A percentile compares a stretch with the other conserved stretches of the same genome.
Evolutionary conservation across 1,139 yeast species (phyloP).

Genomic region (Yamadazyma jaroonii): DNA sequence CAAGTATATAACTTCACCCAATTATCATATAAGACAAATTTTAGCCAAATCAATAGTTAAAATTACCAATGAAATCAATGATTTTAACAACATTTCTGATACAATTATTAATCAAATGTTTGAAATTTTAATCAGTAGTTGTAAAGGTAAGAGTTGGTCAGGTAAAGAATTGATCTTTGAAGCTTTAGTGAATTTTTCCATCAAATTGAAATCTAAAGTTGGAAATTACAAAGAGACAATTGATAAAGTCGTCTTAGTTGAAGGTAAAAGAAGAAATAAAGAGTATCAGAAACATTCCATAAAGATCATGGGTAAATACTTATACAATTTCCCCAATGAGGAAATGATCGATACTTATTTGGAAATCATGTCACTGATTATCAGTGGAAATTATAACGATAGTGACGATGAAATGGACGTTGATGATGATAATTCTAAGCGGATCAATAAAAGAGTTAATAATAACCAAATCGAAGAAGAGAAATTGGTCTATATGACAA

Average conservation of each 20-base stretch:
- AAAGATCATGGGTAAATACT: constrained; percentile 47
- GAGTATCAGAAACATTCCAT: constrained; percentile 58
- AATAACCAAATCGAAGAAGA: constrained; percentile 34
- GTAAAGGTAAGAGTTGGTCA: constrained; percentile 80
- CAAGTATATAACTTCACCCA: constrained; percentile 51
- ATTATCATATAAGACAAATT: constrained; percentile 65
- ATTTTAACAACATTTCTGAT: constrained; percentile 28
- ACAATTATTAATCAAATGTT: constrained; percentile 39
- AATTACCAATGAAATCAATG: constrained; percentile 47
- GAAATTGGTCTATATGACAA: constrained; percentile 30
- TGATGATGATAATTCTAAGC: constrained; percentile 4
- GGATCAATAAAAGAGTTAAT: constrained; percentile 11
- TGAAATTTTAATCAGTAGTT: constrained; percentile 55
- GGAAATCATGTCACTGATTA: constrained; percentile 30
- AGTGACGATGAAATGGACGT: constrained; percentile 29
- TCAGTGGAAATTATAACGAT: constrained; percentile 31
- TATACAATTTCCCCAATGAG: constrained; percentile 42
- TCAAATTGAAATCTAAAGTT: constrained; percentile 38
- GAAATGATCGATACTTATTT: constrained; percentile 38
- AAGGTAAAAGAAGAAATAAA: constrained; percentile 66
- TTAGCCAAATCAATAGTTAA: constrained; percentile 70
- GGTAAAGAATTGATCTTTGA: constrained; percentile 79
- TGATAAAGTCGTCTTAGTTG: constrained; percentile 48
- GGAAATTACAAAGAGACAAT: constrained; percentile 30
- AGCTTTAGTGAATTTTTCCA: constrained; percentile 62